Conservation (phyloP, 768 basidiomycete species). For the Coprinopsis sp. region DNA sequence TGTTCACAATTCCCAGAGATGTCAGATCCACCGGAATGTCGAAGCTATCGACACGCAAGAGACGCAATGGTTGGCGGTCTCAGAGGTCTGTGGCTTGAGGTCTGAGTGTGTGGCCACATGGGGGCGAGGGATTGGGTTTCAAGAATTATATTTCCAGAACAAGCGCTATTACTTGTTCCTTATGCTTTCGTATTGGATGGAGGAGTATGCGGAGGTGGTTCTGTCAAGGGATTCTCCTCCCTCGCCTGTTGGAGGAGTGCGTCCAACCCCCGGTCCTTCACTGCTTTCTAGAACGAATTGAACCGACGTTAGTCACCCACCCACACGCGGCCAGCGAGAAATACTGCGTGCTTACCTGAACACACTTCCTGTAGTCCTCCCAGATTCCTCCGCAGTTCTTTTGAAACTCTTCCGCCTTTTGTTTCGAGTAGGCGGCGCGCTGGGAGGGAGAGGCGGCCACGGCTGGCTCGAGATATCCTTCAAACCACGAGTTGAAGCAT, state of each 20-base stretch:
- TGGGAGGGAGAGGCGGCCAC: slow-evolving; percentile 41
- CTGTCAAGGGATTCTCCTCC: slow-evolving; percentile 70
- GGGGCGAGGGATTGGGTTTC: no score
- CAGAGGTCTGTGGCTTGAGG: no score
- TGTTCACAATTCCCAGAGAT: no score
- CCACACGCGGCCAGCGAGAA: not conserved
- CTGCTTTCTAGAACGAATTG: slow-evolving; percentile 53
- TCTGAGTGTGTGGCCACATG: no score
- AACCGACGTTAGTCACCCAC: not conserved
- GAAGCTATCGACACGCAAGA: no score
- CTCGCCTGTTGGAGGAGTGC: slow-evolving; percentile 74
- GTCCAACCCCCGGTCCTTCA: slow-evolving; percentile 72
- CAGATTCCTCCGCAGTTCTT: slow-evolving; percentile 79
- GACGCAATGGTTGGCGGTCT: no score
- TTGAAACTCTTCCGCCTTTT: slow-evolving; percentile 87
- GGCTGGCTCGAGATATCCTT: slow-evolving; percentile 89
- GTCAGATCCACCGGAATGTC: no score
- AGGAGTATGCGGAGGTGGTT: slow-evolving; percentile 38
- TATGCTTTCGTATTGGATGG: no score
- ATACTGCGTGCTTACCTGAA: slow-evolving; percentile 64
- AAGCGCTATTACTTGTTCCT: no score
- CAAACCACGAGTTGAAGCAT: slow-evolving; percentile 98
- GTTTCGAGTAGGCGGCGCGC: slow-evolving; percentile 58
- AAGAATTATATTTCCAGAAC: no score
- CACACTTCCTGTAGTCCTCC: slow-evolving; percentile 73